Evolutionary conservation across 345 rosid genomes (phyloP), one percentile per base, ranked within the genome.

Genomic region (Eutrema japonicum): DNA sequence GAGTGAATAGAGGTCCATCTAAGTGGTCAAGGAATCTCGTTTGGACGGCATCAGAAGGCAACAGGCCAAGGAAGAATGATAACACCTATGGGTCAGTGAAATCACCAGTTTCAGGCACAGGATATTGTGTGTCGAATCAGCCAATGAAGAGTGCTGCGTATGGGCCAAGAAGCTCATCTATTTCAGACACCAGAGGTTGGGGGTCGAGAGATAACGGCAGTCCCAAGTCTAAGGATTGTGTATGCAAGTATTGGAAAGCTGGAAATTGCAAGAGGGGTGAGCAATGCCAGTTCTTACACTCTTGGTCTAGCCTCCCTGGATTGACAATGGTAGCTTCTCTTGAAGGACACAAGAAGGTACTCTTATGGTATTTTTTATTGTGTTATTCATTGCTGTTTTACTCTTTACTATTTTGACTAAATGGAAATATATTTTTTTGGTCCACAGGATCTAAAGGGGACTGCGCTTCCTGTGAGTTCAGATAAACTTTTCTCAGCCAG

Each of bases 401-500:
- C 33, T 68, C 45, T 52, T 36, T 38, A 26, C 29, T n/a, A 3
- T 37, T 18, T 18, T 66, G 53, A 2, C 52, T 40, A n/a, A 33
- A 7, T 9, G 40, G 12, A 14, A 41, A 57, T 12, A 4, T 1
- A 13, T 45, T 7, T 40, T 10, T 49, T n/a, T 63, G 38, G 27
- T 4, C 56, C 6, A 2, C 55, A 86, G 85, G 82, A 78, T 43
- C 4, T 86, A 8, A 77, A 77, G 37, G 95, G 91, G 32, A 78
- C 87, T 35, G 82, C 82, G 6, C 80, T 85, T 38, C 87, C 91
- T 59, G 9, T 61, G 5, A 79, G 82, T 8, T 89, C 87, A 3
- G 80, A 85, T 65, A 85, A 85, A 78, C 95, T 89, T 56, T 84
- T 70, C 49, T 72, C 94, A 4, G 85, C 79, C 18, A 84, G 91